These are phyloP conservation scores for Hypoxylon sp. DNA, from an alignment of 2,329 filamentous ascomycete genomes.

Conservation along the genomic window DNA sequence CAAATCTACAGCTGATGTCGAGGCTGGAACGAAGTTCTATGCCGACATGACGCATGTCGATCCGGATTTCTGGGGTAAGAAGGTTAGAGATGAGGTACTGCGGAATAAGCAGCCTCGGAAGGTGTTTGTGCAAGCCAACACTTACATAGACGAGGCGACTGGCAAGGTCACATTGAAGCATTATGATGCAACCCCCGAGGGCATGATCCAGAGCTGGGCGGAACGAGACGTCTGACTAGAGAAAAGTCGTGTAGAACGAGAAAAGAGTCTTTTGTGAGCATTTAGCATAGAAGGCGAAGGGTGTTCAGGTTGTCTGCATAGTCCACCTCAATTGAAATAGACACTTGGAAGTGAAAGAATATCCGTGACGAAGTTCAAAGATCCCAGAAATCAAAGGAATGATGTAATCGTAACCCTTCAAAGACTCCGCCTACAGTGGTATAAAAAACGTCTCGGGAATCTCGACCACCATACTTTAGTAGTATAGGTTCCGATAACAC, in stretches of 20 bases:
- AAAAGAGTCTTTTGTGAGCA: slow-evolving; percentile 31
- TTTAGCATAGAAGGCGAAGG: slow-evolving; percentile 9
- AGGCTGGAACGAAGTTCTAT: slow-evolving; percentile 84
- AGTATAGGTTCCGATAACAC: neutral
- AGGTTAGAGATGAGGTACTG: slow-evolving; percentile 82
- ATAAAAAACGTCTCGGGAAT: neutral
- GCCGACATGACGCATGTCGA: slow-evolving; percentile 86
- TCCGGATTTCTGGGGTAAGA: slow-evolving; percentile 84
- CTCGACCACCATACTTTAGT: neutral
- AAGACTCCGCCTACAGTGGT: neutral
- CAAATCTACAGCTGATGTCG: slow-evolving; percentile 89
- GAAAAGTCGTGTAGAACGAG: neutral
- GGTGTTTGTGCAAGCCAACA: slow-evolving; percentile 96
- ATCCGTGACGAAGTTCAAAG: neutral
- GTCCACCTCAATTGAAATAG: slow-evolving; percentile 8
- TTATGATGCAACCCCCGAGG: slow-evolving; percentile 85
- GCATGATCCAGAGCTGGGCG: slow-evolving; percentile 87
- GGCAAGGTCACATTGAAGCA: slow-evolving; percentile 84
- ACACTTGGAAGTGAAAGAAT: neutral
- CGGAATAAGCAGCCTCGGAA: slow-evolving; percentile 86
- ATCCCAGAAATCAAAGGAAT: neutral
- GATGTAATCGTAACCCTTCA: neutral
- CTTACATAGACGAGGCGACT: slow-evolving; percentile 75
- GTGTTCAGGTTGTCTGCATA: slow-evolving; percentile 8
- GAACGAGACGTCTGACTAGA: slow-evolving; percentile 67